Conservation (phyloP, 257 asterid species). For the Lycium barbarum region DNA sequence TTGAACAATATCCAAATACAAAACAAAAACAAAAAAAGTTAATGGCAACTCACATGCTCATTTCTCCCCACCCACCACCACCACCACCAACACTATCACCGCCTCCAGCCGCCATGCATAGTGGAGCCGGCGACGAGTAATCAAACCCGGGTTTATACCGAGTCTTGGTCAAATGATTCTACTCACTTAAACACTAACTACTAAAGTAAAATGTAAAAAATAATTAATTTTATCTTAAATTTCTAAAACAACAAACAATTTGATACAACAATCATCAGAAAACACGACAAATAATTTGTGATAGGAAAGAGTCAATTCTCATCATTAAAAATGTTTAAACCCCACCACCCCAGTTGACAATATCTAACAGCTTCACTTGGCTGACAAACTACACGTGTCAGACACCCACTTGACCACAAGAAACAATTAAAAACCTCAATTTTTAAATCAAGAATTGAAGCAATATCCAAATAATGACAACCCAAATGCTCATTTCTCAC, state of each 20-base stretch:
- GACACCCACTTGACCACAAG: too few species aligned
- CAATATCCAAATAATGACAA: neutral
- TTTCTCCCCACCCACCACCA: constrained; percentile 18
- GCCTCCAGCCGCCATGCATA: constrained; percentile 53
- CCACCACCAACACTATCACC: constrained; percentile 22
- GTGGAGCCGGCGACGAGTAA: constrained; percentile 33
- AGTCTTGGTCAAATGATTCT: constrained; percentile 45
- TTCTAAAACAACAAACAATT: too few species aligned
- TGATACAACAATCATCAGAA: too few species aligned
- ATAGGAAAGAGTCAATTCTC: too few species aligned
- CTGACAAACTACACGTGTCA: neutral
- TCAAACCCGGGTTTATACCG: constrained; percentile 24
- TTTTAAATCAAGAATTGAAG: neutral
- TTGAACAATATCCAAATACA: neutral
- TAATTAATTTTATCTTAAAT: too few species aligned
- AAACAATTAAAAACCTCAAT: too few species aligned
- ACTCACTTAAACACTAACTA: neutral
- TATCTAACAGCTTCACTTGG: too few species aligned
- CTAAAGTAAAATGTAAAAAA: too few species aligned
- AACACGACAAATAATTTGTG: too few species aligned
- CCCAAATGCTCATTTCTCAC: neutral
- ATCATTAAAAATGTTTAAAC: too few species aligned
- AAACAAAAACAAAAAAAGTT: neutral
- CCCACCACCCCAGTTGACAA: too few species aligned
- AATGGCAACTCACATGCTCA: constrained; percentile 18